Evolutionary conservation across 192 early-diverging fungal genomes (phyloP).

Genomic region (Dissophora globulifera): DNA sequence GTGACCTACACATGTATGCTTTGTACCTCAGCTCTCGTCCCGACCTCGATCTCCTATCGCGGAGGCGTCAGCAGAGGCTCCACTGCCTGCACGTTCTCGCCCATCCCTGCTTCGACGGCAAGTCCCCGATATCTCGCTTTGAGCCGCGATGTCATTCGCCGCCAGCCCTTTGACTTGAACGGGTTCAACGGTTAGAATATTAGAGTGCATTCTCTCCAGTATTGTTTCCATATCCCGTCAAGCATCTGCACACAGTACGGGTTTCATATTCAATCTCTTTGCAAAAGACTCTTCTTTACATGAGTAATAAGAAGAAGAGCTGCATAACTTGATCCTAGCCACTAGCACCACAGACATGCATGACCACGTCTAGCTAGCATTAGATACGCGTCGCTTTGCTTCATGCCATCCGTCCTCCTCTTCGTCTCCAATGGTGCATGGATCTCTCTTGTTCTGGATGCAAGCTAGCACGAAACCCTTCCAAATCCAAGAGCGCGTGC

Average conservation of each 20-base stretch:
- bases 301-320: too few species aligned
- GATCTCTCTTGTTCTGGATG: neutral
- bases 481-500: neutral
- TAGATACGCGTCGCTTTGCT: neutral
- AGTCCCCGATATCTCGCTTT: constrained; percentile 24
- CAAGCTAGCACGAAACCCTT: neutral
- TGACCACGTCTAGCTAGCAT: too few species aligned
- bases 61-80: constrained; percentile 32
- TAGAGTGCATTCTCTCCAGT: too few species aligned
- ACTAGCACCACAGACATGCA: too few species aligned
- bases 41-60: constrained; percentile 31
- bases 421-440: neutral
- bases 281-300: too few species aligned
- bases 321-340: too few species aligned
- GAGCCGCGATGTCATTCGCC: constrained; percentile 19
- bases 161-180: constrained; percentile 36
- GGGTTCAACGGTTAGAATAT: too few species aligned
- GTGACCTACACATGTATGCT: constrained; percentile 38
- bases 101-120: constrained; percentile 26
- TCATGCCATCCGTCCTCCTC: constrained; percentile 8
- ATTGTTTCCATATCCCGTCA: too few species aligned
- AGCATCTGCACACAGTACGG: too few species aligned
- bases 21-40: constrained; percentile 29
- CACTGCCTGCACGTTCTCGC: constrained; percentile 19
- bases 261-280: too few species aligned